Base-by-base conservation (phyloP, 768 basidiomycete genomes). In the Sarcodon aspratus region DNA sequence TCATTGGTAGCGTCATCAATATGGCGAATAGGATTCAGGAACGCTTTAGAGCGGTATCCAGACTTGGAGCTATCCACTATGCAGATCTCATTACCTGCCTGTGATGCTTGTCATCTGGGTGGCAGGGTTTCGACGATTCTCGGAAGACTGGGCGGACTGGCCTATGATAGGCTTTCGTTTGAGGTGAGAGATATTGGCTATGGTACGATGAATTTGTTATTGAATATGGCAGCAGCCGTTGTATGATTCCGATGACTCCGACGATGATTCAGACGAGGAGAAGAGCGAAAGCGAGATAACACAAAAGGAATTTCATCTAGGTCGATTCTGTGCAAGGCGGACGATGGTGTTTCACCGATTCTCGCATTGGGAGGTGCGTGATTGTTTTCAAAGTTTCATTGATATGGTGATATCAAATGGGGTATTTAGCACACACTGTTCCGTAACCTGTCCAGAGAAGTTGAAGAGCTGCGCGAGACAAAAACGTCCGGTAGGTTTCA, bases 71-170 rank as follows among this genome's bases (percentile, higher is more conserved):
- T 86, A 36, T 54, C 68, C 21, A 57, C 57, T 21, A 61, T 91
- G 48, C 68, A 76, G 12, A 79, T 79, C 55, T 64, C 78, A 11
- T 63, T 78, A 17, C 78, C 80, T 1, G 66, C 67, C 13, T 96
- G 92, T 59, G 86, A 93, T 62, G 91, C 88, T 17, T 95, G 92
- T 61, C 76, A 83, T 63, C 70, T 91, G 33, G 78, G 82, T 36
- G 75, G 79, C 15, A 74, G 86, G 50, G 60, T 78, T 56, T 86
- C 87, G 18, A 85, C 78, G 7, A 55, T 80, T 7, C 52, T 72
- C 9, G 86, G 82, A 0, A 68, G 74, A 44, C 57, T 93, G 36
- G 71, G 70, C 46, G 92, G 92, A 6, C 56, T 64, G 9, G 72
- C 78, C n/a, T 95, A 94, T 59, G 74, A 90, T 55, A 60, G 55